These are phyloP conservation scores for Aspergillus olivimuriae DNA, from an alignment of 495 filamentous ascomycete genomes.

Conservation along the genomic window DNA sequence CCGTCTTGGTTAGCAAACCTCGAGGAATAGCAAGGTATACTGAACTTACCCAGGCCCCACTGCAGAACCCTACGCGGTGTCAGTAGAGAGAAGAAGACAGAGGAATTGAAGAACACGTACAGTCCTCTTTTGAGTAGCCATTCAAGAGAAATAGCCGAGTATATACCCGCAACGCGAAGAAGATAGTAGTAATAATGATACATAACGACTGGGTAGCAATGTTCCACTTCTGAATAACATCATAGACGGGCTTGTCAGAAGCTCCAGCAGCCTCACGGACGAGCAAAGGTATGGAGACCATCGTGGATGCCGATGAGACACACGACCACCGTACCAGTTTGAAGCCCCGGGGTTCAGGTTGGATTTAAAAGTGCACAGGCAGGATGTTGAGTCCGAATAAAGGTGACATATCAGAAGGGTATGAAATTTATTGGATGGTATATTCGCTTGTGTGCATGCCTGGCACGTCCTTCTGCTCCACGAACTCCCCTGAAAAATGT, in stretches of 20 bases:
- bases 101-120: conserved; percentile 11
- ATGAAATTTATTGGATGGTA: background rate
- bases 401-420: background rate
- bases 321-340: background rate
- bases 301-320: background rate
- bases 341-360: background rate
- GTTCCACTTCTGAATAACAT: conserved; percentile 20
- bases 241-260: conserved; percentile 7
- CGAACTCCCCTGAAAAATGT: too few relatives aligned
- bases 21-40: background rate
- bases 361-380: background rate
- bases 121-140: conserved; percentile 23
- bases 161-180: conserved; percentile 19
- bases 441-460: too few relatives aligned
- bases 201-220: conserved; percentile 22
- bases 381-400: background rate
- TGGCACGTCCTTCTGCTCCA: too few relatives aligned
- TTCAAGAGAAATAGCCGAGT: conserved; percentile 18
- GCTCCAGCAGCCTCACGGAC: conserved; percentile 1
- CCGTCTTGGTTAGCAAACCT: background rate
- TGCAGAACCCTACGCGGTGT: conserved; percentile 2
- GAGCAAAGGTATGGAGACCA: background rate
- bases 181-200: conserved; percentile 20
- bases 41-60: conserved; percentile 9
- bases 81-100: background rate